phyloP scores from a whole-genome alignment of 306 rosid genomes.

The Gastrolobium bilobum region DNA sequence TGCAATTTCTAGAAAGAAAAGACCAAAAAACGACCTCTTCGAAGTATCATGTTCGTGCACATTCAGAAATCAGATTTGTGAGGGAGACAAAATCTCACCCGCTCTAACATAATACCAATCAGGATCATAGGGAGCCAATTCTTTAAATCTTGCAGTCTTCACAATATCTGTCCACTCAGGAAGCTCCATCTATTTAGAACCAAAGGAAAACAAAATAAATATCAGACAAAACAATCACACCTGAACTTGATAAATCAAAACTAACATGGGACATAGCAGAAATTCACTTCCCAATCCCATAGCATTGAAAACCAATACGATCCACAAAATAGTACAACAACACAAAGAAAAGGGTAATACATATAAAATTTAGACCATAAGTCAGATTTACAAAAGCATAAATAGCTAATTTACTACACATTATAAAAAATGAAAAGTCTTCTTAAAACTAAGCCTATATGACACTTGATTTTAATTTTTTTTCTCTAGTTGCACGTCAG shows the following conservation, averaged over 20 bases:
- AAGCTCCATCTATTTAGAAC: conserved; percentile 63
- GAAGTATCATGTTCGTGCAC: not conserved
- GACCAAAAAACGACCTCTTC: not conserved
- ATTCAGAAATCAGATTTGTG: not conserved
- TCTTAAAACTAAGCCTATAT: no score
- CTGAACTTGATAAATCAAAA: not conserved
- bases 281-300: not conserved
- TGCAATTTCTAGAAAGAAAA: not conserved
- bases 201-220: not conserved
- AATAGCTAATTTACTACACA: not conserved
- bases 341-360: no score
- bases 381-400: no score
- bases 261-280: not conserved
- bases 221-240: not conserved
- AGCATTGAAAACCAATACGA: not conserved
- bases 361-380: no score
- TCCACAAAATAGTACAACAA: not conserved
- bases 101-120: conserved; percentile 77
- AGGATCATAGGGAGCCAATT: conserved; percentile 79
- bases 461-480: not conserved
- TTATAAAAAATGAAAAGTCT: no score
- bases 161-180: conserved; percentile 79
- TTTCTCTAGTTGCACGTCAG: not conserved
- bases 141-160: conserved; percentile 75
- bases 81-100: conserved; percentile 48